Conservation (phyloP, 345 rosid genomes). For the Erysimum cheiranthoides region DNA sequence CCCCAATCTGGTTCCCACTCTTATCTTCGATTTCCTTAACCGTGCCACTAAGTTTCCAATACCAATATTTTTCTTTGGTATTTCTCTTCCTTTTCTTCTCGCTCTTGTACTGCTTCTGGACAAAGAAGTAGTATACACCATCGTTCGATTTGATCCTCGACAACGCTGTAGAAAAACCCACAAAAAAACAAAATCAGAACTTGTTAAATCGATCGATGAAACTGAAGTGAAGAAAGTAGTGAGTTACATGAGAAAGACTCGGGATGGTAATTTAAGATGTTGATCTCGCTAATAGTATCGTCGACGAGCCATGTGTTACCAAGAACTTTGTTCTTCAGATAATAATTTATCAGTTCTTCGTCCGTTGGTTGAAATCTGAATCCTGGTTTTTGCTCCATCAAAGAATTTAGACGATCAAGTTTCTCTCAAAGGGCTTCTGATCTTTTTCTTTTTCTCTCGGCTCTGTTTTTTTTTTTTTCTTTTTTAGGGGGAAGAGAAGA, state of each 20-base stretch:
- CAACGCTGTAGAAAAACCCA: conserved; percentile 10
- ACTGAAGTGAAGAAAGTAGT: background rate
- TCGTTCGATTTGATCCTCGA: conserved; percentile 29
- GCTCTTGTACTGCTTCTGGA: background rate
- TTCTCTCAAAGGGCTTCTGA: too few relatives aligned
- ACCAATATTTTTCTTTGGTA: background rate
- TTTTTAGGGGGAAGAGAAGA: too few relatives aligned
- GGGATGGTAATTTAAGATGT: conserved; percentile 40
- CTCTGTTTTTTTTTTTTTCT: too few relatives aligned
- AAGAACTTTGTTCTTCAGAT: conserved; percentile 36
- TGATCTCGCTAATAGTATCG: conserved; percentile 32
- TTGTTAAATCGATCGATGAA: background rate
- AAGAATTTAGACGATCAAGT: too few relatives aligned
- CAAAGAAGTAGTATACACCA: conserved; percentile 23
- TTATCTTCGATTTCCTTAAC: background rate
- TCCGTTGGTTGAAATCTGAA: conserved; percentile 31
- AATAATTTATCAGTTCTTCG: conserved; percentile 33
- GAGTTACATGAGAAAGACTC: conserved; percentile 45
- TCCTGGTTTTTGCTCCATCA: background rate
- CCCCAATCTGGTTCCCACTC: conserved; percentile 41
- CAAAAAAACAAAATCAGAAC: background rate
- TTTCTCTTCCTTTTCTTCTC: background rate
- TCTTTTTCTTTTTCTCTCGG: too few relatives aligned
- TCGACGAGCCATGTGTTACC: conserved; percentile 28
- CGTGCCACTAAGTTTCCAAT: background rate